A percentile compares a stretch with the other conserved stretches of the same genome.
phyloP scores from a whole-genome alignment of 2,329 filamentous ascomycete genomes.

The Polytolypa hystricis region DNA sequence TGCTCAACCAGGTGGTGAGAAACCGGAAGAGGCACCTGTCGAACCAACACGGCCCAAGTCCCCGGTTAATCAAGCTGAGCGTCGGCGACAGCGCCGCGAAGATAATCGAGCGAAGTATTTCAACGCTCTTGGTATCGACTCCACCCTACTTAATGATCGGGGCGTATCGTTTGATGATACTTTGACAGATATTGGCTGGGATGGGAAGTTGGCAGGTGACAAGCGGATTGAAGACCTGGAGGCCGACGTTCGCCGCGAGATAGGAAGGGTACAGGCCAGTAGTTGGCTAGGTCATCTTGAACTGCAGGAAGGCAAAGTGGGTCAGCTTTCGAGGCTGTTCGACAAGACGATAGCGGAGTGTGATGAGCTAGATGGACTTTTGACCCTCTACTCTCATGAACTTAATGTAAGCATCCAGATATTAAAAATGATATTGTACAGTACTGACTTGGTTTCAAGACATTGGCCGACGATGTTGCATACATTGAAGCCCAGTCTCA shows the following conservation, averaged over 20 bases:
- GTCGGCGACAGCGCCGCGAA: conserved; percentile 51
- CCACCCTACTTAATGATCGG: conserved; percentile 60
- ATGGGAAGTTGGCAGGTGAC: conserved; percentile 61
- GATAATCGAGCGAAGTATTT: conserved; percentile 73
- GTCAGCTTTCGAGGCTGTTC: conserved; percentile 73
- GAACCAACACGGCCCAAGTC: conserved; percentile 24
- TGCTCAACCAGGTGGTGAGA: conserved; percentile 16
- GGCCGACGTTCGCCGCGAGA: conserved; percentile 71
- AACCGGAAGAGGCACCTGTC: conserved; percentile 15
- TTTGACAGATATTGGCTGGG: conserved; percentile 82
- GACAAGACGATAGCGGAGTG: conserved; percentile 89
- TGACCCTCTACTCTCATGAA: conserved; percentile 92
- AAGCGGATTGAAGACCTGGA: conserved; percentile 72
- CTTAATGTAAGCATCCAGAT: conserved; percentile 57
- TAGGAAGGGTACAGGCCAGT: conserved; percentile 82
- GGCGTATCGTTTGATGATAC: conserved; percentile 72
- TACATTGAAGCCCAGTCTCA: conserved; percentile 97
- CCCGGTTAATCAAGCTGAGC: conserved; percentile 38
- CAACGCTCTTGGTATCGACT: conserved; percentile 65
- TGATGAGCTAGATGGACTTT: conserved; percentile 85
- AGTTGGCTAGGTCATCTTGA: conserved; percentile 77
- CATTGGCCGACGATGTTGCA: conserved; percentile 85
- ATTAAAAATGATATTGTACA: neutral
- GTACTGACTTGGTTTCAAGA: conserved; percentile 39
- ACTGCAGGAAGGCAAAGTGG: conserved; percentile 81